These are phyloP conservation scores for Papiliotrema laurentii DNA, from an alignment of 1,284 basidiomycete genomes.

Conservation along the genomic window DNA sequence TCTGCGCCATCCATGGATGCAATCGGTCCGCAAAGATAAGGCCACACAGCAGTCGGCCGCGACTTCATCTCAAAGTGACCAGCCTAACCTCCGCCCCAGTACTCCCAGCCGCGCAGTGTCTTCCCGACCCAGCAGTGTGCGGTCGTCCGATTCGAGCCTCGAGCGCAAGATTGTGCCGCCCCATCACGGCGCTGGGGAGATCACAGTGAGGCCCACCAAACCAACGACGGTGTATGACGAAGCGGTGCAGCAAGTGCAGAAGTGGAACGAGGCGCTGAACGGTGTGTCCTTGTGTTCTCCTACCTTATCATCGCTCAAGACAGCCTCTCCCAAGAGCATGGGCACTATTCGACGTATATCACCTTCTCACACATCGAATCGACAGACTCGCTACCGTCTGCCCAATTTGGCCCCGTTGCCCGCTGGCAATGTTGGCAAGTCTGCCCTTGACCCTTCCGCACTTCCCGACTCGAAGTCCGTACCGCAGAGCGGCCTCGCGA, in stretches of 20 bases:
- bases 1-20: slow-evolving; percentile 92
- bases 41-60: no score
- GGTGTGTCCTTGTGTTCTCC: slow-evolving; percentile 55
- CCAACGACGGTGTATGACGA: slow-evolving; percentile 78
- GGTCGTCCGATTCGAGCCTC: neutral
- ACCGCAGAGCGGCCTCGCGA: neutral
- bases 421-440: neutral
- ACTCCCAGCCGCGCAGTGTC: neutral
- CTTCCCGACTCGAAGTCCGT: neutral
- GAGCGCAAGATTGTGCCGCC: neutral
- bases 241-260: slow-evolving; percentile 88
- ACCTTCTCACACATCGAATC: slow-evolving; percentile 8
- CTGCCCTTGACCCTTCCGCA: neutral
- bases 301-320: neutral
- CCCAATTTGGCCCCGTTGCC: neutral
- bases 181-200: neutral
- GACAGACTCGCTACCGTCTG: neutral
- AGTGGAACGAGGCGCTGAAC: slow-evolving; percentile 96
- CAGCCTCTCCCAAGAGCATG: slow-evolving; percentile 22
- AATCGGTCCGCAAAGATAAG: slow-evolving; percentile 69
- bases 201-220: slow-evolving; percentile 50
- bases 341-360: slow-evolving; percentile 28
- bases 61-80: neutral
- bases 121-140: neutral
- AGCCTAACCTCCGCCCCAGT: neutral